Evolutionary conservation across 192 early-diverging fungal species (phyloP).

Genomic region (Coemansia javaensis): DNA sequence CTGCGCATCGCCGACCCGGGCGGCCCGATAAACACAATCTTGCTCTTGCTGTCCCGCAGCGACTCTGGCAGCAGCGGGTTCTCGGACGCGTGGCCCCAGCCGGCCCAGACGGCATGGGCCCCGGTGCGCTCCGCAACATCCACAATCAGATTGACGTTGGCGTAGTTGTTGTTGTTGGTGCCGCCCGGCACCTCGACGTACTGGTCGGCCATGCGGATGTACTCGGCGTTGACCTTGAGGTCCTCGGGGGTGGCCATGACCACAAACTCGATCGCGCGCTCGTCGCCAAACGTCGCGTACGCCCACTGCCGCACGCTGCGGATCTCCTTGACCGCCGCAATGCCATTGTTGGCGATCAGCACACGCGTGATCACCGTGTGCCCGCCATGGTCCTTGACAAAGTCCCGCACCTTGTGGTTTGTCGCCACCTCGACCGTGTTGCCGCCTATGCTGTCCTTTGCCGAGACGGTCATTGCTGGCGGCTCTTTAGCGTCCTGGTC

Average conservation of each 20-base stretch:
- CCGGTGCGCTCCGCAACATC: constrained; percentile 95
- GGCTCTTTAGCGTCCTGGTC: neutral
- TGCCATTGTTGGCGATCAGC: constrained; percentile 98
- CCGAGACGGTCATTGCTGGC: neutral
- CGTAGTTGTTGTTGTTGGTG: constrained; percentile 98
- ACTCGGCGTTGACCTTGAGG: constrained; percentile 96
- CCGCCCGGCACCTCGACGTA: constrained; percentile 98
- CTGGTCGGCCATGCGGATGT: constrained; percentile 98
- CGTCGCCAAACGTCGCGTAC: constrained; percentile 96
- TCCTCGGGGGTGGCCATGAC: constrained; percentile 99
- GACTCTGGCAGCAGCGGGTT: constrained; percentile 94
- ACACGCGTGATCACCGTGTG: constrained; percentile 91
- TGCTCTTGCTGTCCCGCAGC: constrained; percentile 71
- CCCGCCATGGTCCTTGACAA: constrained; percentile 70
- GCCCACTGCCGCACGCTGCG: constrained; percentile 97
- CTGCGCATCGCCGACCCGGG: constrained; percentile 95
- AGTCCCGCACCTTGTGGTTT: constrained; percentile 64
- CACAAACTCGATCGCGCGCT: constrained; percentile 91
- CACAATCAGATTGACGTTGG: constrained; percentile 97
- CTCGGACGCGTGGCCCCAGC: constrained; percentile 99
- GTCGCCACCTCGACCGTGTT: constrained; percentile 63
- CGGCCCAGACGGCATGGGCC: constrained; percentile 83
- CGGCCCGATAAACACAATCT: constrained; percentile 94
- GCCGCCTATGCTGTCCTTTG: constrained; percentile 56
- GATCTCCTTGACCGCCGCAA: constrained; percentile 99